Evolutionary conservation across 352 stramenopile genomes (phyloP).

Genomic region (Peronosclerospora sorghi): DNA sequence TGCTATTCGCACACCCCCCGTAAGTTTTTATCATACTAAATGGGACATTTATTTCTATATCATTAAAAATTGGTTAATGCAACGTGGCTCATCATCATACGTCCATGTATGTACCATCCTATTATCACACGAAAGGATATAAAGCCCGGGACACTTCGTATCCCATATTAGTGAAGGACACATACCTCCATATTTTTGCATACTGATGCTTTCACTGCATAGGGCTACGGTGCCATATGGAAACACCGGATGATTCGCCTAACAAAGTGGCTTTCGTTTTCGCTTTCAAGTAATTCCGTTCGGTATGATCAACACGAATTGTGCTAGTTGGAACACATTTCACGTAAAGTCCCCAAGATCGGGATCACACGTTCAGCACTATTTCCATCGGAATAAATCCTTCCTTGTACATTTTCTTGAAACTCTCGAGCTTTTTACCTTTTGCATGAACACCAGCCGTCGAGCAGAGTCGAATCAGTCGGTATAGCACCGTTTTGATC

Average conservation of each 20-base stretch:
- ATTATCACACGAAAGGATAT: neutral
- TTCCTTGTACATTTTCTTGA: slow-evolving; percentile 83
- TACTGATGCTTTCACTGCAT: too few species aligned
- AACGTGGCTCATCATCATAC: slow-evolving; percentile 2
- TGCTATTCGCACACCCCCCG: too few species aligned
- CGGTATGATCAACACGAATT: neutral
- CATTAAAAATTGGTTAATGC: slow-evolving; percentile 8
- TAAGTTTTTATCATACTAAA: too few species aligned
- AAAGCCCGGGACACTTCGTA: too few species aligned
- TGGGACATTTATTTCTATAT: slow-evolving; percentile 9
- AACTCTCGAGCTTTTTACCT: slow-evolving; percentile 46
- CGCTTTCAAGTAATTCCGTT: too few species aligned
- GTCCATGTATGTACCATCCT: neutral
- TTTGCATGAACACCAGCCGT: slow-evolving; percentile 16
- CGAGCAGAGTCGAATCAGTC: slow-evolving; percentile 45
- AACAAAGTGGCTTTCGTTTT: too few species aligned
- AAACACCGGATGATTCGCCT: too few species aligned
- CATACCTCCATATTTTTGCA: too few species aligned
- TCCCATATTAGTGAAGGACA: too few species aligned
- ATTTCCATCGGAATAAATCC: slow-evolving; percentile 57
- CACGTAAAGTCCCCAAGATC: slow-evolving; percentile 41
- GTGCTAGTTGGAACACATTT: slow-evolving; percentile 44
- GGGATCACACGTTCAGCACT: slow-evolving; percentile 31
- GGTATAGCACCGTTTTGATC: slow-evolving; percentile 46
- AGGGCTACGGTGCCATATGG: too few species aligned